Conservation (phyloP, 805 yeast genomes). For the Spathaspora arborariae region DNA sequence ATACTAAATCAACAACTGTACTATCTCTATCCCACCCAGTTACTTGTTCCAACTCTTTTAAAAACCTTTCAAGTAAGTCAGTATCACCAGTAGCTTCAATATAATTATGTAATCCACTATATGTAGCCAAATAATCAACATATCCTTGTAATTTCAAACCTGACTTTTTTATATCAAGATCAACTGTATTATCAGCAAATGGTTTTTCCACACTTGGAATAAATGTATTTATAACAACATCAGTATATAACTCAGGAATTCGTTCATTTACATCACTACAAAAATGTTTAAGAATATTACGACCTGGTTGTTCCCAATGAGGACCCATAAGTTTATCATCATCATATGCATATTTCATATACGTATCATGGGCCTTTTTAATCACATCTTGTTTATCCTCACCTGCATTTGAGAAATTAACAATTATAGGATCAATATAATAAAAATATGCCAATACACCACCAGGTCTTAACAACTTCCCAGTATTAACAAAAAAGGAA, state of each 20-base stretch:
- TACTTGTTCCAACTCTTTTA: slow-evolving; percentile 32
- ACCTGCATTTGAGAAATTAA: slow-evolving; percentile 16
- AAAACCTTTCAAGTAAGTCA: slow-evolving; percentile 30
- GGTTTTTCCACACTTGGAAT: slow-evolving; percentile 14
- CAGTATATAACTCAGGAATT: slow-evolving; percentile 43
- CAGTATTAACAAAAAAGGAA: slow-evolving; percentile 25
- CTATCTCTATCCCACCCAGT: slow-evolving; percentile 45
- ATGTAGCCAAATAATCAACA: slow-evolving; percentile 57
- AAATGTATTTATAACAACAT: slow-evolving; percentile 28
- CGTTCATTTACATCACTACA: slow-evolving; percentile 40
- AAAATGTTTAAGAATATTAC: slow-evolving; percentile 46
- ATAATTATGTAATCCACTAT: slow-evolving; percentile 67
- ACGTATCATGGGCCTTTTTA: slow-evolving; percentile 20
- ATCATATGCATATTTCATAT: slow-evolving; percentile 40
- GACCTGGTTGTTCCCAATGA: slow-evolving; percentile 87
- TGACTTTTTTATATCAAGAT: slow-evolving; percentile 31
- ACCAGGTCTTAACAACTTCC: slow-evolving; percentile 32
- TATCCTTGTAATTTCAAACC: slow-evolving; percentile 44
- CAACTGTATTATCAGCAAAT: slow-evolving; percentile 12
- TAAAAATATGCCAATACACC: slow-evolving; percentile 44
- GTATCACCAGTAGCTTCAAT: slow-evolving; percentile 30
- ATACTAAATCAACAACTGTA: slow-evolving; percentile 39
- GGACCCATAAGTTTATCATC: slow-evolving; percentile 51
- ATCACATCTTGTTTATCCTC: slow-evolving; percentile 13
- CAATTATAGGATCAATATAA: slow-evolving; percentile 38